phyloP scores from a whole-genome alignment of 108 stramenopile species.

The Skeletonema grethae region DNA sequence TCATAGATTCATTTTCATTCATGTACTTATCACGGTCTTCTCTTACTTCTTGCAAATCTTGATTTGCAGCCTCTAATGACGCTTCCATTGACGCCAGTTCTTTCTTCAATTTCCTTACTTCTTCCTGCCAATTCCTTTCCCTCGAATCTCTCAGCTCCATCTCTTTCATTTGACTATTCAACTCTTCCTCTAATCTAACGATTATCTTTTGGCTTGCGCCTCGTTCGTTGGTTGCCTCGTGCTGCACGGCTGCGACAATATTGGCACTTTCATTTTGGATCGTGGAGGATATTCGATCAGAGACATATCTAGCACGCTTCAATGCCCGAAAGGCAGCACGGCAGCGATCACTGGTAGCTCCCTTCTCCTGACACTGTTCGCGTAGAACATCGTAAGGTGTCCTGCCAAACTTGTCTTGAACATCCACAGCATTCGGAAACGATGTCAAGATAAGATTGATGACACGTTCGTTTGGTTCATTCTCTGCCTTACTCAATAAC shows the following conservation, averaged over 20 bases:
- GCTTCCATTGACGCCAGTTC: slow-evolving; percentile 25
- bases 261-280: slow-evolving; percentile 51
- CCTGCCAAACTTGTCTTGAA: slow-evolving; percentile 48
- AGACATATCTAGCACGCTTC: slow-evolving; percentile 43
- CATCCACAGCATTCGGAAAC: slow-evolving; percentile 49
- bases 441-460: slow-evolving; percentile 46
- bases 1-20: slow-evolving; percentile 33
- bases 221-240: slow-evolving; percentile 52
- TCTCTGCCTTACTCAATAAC: slow-evolving; percentile 40
- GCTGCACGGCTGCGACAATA: slow-evolving; percentile 45
- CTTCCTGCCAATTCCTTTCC: slow-evolving; percentile 22
- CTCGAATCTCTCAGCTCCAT: slow-evolving; percentile 31
- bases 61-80: slow-evolving; percentile 27
- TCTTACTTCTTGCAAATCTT: slow-evolving; percentile 29
- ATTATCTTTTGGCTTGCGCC: slow-evolving; percentile 56
- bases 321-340: slow-evolving; percentile 54
- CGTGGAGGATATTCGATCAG: slow-evolving; percentile 44
- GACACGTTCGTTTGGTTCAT: slow-evolving; percentile 48
- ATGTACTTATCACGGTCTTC: slow-evolving; percentile 49
- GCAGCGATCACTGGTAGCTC: slow-evolving; percentile 37
- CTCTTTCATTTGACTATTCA: slow-evolving; percentile 39
- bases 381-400: slow-evolving; percentile 52
- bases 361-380: slow-evolving; percentile 37
- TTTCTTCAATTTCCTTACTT: slow-evolving; percentile 22
- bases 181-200: slow-evolving; percentile 52